Percentiles rank a stretch among this genome's conserved stretches.
Evolutionary conservation across 2,329 filamentous ascomycete species (phyloP).

Genomic region (Sphaerulina musiva): DNA sequence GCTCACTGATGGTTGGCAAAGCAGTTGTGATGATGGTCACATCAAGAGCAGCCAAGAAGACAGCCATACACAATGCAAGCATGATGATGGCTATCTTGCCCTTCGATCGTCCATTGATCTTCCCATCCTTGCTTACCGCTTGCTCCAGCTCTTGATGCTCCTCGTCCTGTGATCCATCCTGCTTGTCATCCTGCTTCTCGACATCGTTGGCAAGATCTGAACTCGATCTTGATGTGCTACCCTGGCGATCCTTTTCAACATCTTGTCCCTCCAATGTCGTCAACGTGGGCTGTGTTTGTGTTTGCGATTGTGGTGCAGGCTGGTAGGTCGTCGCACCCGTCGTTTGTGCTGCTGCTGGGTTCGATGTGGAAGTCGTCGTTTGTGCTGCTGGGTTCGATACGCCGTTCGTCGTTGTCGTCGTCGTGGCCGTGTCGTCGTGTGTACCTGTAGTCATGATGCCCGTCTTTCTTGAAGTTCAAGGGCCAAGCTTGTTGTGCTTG

Average conservation of each 20-base stretch:
- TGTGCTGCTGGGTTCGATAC: not conserved
- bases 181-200: slow-evolving; percentile 11
- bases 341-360: not conserved
- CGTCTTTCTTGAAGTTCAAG: not conserved
- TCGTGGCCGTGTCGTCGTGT: not conserved
- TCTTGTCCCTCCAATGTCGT: not conserved
- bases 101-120: slow-evolving; percentile 27
- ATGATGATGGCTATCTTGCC: slow-evolving; percentile 44
- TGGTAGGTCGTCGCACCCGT: not conserved
- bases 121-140: slow-evolving; percentile 17
- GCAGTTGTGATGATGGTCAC: slow-evolving; percentile 35
- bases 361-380: not conserved
- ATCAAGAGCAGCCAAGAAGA: slow-evolving; percentile 55
- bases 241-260: not conserved
- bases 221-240: slow-evolving; percentile 2
- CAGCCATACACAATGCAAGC: slow-evolving; percentile 44
- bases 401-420: not conserved
- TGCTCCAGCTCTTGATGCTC: slow-evolving; percentile 18
- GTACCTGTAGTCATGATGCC: not conserved
- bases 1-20: slow-evolving; percentile 24
- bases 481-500: no score
- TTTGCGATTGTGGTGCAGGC: not conserved
- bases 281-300: not conserved
- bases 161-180: not conserved
- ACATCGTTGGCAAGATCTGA: slow-evolving; percentile 9